These are phyloP conservation scores for Pichia norvegensis DNA, from an alignment of 1,139 yeast species.

Conservation along the genomic window DNA sequence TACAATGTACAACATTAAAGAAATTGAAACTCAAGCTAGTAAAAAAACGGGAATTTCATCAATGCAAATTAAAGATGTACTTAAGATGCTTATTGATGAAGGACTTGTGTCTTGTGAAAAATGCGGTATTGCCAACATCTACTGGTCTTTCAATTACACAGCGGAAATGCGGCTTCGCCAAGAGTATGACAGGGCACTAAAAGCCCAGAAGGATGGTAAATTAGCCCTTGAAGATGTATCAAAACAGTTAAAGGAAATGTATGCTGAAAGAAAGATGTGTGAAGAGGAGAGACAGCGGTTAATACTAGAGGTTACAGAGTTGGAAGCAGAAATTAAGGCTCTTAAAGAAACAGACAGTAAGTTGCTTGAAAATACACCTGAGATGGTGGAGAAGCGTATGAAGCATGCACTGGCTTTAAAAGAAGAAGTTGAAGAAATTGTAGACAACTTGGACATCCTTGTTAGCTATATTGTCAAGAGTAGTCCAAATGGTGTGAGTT, in stretches of 20 bases:
- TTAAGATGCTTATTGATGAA: constrained; percentile 39
- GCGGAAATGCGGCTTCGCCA: constrained; percentile 23
- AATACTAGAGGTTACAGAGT: background rate
- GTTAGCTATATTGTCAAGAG: constrained; percentile 10
- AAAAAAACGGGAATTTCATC: constrained; percentile 40
- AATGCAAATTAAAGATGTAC: constrained; percentile 44
- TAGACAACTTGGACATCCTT: constrained; percentile 16
- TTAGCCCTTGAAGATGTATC: background rate
- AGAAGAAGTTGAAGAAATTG: constrained; percentile 11
- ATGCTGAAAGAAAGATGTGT: background rate
- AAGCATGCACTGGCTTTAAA: constrained; percentile 2
- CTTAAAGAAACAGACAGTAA: background rate
- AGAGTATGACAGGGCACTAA: constrained; percentile 17
- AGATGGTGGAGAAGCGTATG: constrained; percentile 3
- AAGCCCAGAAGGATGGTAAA: constrained; percentile 1
- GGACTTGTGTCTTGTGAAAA: constrained; percentile 43
- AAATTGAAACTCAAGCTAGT: constrained; percentile 40
- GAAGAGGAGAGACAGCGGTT: background rate
- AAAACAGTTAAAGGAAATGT: background rate
- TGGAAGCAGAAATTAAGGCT: background rate
- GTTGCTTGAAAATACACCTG: background rate
- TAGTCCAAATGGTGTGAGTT: constrained; percentile 6
- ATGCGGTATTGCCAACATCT: constrained; percentile 46
- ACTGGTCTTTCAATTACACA: constrained; percentile 46
- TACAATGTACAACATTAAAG: constrained; percentile 40